phyloP scores from a whole-genome alignment of 306 rosid genomes.

The Trifolium repens region DNA sequence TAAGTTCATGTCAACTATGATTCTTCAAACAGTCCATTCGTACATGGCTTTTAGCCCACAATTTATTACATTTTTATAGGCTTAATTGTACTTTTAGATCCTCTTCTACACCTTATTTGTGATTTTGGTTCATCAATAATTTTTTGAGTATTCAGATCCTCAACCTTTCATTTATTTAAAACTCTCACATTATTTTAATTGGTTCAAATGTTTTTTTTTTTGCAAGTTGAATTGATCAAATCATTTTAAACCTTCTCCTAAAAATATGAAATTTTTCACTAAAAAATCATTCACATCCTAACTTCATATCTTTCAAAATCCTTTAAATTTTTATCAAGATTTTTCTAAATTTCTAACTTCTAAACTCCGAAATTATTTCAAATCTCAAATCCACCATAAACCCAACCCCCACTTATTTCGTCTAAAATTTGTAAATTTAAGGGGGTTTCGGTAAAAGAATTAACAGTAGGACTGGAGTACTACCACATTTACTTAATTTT shows the following conservation, averaged over 20 bases:
- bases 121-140: too few relatives aligned
- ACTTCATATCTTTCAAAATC: background rate
- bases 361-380: background rate
- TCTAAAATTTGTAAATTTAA: background rate
- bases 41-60: slow-evolving; percentile 17
- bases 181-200: background rate
- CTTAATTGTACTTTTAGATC: background rate
- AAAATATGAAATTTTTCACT: background rate
- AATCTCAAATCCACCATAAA: background rate
- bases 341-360: background rate
- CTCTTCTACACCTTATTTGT: background rate
- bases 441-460: background rate
- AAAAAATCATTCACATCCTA: background rate
- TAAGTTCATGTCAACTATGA: slow-evolving; percentile 21
- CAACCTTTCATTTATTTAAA: background rate
- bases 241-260: background rate
- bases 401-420: background rate
- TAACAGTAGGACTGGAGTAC: background rate
- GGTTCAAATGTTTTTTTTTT: background rate
- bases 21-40: slow-evolving; percentile 9
- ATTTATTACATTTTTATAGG: slow-evolving; percentile 1
- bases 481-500: background rate
- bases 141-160: too few relatives aligned
- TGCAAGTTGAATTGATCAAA: background rate
- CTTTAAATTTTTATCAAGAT: background rate